Evolutionary conservation across 2,329 filamentous ascomycete species (phyloP).

Genomic region (Alternaria triticimaculans): DNA sequence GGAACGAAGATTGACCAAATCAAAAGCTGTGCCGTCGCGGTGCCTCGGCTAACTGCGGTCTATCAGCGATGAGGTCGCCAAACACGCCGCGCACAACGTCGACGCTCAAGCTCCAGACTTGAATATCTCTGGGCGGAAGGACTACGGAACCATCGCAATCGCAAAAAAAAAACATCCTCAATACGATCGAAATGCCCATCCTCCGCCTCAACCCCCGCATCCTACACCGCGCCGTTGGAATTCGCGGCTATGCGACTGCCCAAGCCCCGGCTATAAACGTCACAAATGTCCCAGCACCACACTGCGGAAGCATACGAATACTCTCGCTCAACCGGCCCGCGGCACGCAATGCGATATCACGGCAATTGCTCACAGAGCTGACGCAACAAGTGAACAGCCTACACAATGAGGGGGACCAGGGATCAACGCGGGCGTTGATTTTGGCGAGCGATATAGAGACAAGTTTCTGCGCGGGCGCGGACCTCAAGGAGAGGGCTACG

Average conservation of each 20-base stretch:
- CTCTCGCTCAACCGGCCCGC: slow-evolving; percentile 84
- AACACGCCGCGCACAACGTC: not conserved
- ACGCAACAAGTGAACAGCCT: slow-evolving; percentile 75
- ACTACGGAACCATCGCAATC: not conserved
- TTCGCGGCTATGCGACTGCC: slow-evolving; percentile 51
- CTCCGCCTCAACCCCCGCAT: slow-evolving; percentile 28
- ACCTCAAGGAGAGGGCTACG: slow-evolving; percentile 83
- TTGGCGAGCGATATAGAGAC: slow-evolving; percentile 84
- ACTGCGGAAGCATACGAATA: slow-evolving; percentile 83
- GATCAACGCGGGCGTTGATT: slow-evolving; percentile 78
- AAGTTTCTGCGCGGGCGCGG: slow-evolving; percentile 92
- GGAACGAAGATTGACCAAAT: not conserved
- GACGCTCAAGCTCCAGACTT: not conserved
- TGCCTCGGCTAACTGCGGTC: slow-evolving; percentile 27
- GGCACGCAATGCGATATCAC: slow-evolving; percentile 90
- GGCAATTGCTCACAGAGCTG: slow-evolving; percentile 74
- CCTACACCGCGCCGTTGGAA: slow-evolving; percentile 32
- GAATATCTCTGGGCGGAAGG: not conserved
- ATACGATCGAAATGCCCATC: slow-evolving; percentile 30
- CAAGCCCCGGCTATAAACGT: slow-evolving; percentile 68
- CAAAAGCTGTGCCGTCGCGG: not conserved
- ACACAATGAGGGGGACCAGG: slow-evolving; percentile 63
- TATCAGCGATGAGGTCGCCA: slow-evolving; percentile 9
- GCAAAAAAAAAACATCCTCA: not conserved
- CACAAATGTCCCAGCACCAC: slow-evolving; percentile 76